A percentile compares a stretch with the other conserved stretches of the same genome.
phyloP scores from a whole-genome alignment of 2,329 filamentous ascomycete genomes.

The Neonectria magnoliae region DNA sequence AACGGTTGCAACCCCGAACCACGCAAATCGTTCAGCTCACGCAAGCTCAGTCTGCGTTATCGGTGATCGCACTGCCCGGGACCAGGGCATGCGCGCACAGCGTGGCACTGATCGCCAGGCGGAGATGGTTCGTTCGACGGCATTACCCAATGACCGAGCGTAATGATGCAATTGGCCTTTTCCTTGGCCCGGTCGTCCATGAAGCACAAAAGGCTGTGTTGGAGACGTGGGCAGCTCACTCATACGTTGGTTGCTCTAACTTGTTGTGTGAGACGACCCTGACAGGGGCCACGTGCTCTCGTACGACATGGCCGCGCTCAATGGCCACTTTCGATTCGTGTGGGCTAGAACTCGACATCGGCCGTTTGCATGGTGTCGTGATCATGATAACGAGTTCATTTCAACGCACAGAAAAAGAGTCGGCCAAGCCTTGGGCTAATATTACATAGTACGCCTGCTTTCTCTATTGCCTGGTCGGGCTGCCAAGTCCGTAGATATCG shows the following conservation, averaged over 20 bases:
- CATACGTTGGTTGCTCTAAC: background rate
- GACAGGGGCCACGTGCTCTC: slow-evolving; percentile 21
- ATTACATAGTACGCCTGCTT: slow-evolving; percentile 19
- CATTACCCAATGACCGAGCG: slow-evolving; percentile 26
- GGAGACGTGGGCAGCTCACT: background rate
- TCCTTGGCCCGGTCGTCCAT: background rate
- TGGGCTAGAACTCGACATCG: slow-evolving; percentile 5
- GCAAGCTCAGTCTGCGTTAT: background rate
- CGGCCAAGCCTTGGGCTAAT: slow-evolving; percentile 22
- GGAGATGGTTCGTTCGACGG: background rate
- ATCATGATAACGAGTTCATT: background rate
- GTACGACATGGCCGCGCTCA: slow-evolving; percentile 29
- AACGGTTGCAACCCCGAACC: background rate
- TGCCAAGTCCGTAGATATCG: slow-evolving; percentile 4
- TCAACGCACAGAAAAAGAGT: background rate
- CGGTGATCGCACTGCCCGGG: background rate
- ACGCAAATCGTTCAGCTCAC: background rate
- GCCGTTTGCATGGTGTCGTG: background rate
- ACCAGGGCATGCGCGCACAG: background rate
- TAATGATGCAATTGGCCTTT: slow-evolving; percentile 30
- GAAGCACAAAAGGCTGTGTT: background rate
- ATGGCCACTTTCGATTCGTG: slow-evolving; percentile 27
- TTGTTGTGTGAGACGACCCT: background rate
- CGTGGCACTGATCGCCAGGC: slow-evolving; percentile 15
- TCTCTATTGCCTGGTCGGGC: slow-evolving; percentile 15